Base-by-base conservation (phyloP, 1,139 yeast genomes). In the Hansenula anomala region DNA sequence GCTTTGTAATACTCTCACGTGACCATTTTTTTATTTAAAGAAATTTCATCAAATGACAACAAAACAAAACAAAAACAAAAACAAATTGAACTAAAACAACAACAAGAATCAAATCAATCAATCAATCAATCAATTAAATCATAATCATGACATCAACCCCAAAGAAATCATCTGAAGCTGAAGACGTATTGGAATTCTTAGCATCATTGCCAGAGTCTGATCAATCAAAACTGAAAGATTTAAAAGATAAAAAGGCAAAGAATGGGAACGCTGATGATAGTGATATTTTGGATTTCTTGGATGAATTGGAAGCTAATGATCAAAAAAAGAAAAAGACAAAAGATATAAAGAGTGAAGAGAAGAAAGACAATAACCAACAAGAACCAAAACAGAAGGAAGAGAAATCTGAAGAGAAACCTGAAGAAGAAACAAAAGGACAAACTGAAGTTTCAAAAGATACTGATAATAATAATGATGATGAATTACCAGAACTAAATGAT, bases 121-220 rank as follows among this genome's bases (percentile, higher is more conserved):
- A 20, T 9, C 22, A n/a, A 4, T 26, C n/a, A 26, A 13, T 20
- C 22, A 6, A 20, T n/a, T n/a, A n/a, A 27, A 5, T 27, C 4
- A 6, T 12, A 6, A 15, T 3, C 3, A 49, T 48, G 54, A 30
- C 50, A 8, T 36, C 45, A 3, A 46, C 49, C 2, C 54, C 55
- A 27, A 53, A 52, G 45, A 48, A 45, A 33, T 51, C 65, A 1
- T 59, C 64, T 9, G 78, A 75, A 45, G 77, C 80, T 19, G 95
- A 87, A 53, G 96, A 90, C 55, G 96, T 92, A 11, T 67, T 90
- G 49, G 95, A 90, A 51, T 85, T 92, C 59, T 73, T 92, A 53
- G 94, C 90, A 56, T 85, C 96, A 2, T 71, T 92, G 35, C 97
- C 96, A 11, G 88, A 81, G 43, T 36, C 46, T 34, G 73, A 78